These are phyloP conservation scores for Penicillium griseofulvum DNA, from an alignment of 2,329 filamentous ascomycete genomes.

Conservation along the genomic window DNA sequence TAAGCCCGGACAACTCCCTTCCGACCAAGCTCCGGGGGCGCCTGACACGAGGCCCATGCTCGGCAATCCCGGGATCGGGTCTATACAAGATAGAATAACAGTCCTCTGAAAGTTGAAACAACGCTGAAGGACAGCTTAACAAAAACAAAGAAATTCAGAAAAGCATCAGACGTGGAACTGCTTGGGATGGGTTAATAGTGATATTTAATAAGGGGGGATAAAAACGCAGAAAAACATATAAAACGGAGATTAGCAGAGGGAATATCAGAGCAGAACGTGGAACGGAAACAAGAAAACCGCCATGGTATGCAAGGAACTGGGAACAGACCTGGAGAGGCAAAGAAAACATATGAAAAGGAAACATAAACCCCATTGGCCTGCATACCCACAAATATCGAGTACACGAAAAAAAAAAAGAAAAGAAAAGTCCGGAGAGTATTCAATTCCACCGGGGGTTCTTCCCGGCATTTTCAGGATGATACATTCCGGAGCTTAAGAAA, in stretches of 20 bases:
- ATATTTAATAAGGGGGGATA: not conserved
- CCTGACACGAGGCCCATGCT: not conserved
- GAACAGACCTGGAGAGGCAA: not conserved
- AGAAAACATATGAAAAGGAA: not conserved
- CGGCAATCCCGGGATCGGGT: not conserved
- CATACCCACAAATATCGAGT: conserved; percentile 1
- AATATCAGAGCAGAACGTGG: conserved; percentile 3
- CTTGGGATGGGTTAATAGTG: conserved; percentile 5
- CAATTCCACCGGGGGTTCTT: not conserved
- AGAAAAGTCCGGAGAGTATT: not conserved
- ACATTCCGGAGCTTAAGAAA: not conserved
- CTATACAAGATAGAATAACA: not conserved
- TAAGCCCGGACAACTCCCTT: not conserved
- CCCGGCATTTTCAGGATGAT: not conserved
- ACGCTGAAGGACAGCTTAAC: not conserved
- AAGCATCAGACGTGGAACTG: conserved; percentile 11
- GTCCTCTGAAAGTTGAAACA: not conserved
- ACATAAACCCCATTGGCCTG: conserved; percentile 2
- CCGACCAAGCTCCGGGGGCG: not conserved
- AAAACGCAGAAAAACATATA: not conserved
- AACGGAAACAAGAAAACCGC: conserved; percentile 8
- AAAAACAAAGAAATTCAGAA: not conserved
- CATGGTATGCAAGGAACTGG: conserved; percentile 15
- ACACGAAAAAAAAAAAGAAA: not conserved
- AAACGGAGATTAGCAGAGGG: conserved; percentile 1